phyloP scores from a whole-genome alignment of 78 protist species.

The Dictyostelium capitatum region DNA sequence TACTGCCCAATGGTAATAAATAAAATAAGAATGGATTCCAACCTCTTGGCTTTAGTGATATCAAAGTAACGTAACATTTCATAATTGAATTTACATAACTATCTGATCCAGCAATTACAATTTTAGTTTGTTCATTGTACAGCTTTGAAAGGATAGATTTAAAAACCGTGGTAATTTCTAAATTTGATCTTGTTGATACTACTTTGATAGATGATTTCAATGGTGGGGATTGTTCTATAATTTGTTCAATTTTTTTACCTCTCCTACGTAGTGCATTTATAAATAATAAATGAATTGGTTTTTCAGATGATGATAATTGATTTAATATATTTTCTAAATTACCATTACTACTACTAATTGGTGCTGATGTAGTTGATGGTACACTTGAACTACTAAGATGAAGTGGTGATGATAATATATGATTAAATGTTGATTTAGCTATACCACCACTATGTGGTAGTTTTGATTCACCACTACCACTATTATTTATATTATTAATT shows the following conservation, averaged over 20 bases:
- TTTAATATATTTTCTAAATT: background rate
- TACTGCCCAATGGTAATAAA: constrained; percentile 59
- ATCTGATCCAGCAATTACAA: constrained; percentile 59
- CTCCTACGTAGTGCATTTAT: constrained; percentile 42
- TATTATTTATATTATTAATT: background rate
- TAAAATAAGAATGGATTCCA: constrained; percentile 73
- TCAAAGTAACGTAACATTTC: constrained; percentile 22
- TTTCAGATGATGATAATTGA: constrained; percentile 28
- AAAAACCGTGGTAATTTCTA: constrained; percentile 5
- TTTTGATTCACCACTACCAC: background rate
- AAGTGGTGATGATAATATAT: constrained; percentile 7
- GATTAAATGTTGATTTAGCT: background rate
- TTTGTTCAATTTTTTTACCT: constrained; percentile 56
- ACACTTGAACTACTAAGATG: background rate
- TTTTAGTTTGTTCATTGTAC: constrained; percentile 7
- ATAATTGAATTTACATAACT: constrained; percentile 29
- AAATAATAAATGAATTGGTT: constrained; percentile 30
- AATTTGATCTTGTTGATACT: constrained; percentile 41
- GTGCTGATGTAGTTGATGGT: background rate
- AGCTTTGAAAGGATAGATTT: constrained; percentile 12
- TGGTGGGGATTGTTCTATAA: background rate
- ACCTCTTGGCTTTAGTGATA: constrained; percentile 59
- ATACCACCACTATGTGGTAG: background rate
- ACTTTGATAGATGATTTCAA: background rate
- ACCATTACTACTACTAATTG: background rate